Conservation (phyloP, 2,329 filamentous ascomycete species). For the Aspergillus fischeri region DNA sequence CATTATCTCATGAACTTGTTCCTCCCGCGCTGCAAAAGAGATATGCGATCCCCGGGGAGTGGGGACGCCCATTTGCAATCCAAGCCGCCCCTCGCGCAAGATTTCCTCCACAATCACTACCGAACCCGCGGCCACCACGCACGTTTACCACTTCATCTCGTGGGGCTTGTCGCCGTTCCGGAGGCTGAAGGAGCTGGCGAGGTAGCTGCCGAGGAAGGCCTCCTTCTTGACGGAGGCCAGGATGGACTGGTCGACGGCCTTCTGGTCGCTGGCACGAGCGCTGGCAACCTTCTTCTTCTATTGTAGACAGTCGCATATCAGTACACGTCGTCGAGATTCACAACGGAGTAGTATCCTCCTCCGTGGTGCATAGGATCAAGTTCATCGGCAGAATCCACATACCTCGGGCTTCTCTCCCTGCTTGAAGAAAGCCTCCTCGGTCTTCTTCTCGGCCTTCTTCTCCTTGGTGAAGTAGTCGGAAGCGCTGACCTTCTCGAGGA, state of each 20-base stretch:
- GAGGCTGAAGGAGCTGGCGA: slow-evolving; percentile 93
- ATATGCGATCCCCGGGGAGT: slow-evolving; percentile 13
- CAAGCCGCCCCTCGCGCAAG: slow-evolving; percentile 34
- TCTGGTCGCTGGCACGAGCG: slow-evolving; percentile 93
- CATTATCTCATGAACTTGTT: slow-evolving; percentile 37
- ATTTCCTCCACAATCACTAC: slow-evolving; percentile 37
- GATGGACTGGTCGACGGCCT: slow-evolving; percentile 95
- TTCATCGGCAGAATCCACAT: slow-evolving; percentile 37
- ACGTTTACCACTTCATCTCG: slow-evolving; percentile 96
- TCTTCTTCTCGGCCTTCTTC: slow-evolving; percentile 87
- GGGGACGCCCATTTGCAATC: slow-evolving; percentile 31
- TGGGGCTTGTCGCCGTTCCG: slow-evolving; percentile 99
- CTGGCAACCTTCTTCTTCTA: slow-evolving; percentile 97
- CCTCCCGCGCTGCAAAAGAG: slow-evolving; percentile 26
- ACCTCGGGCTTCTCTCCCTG: slow-evolving; percentile 98
- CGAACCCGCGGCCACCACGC: slow-evolving; percentile 37
- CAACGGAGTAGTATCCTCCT: not conserved
- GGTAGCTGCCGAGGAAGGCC: slow-evolving; percentile 88
- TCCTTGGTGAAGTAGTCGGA: slow-evolving; percentile 95
- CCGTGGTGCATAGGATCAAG: not conserved
- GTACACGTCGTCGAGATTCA: not conserved
- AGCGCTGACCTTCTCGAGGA: slow-evolving; percentile 79
- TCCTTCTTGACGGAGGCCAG: slow-evolving; percentile 98
- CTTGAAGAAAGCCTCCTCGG: slow-evolving; percentile 99
- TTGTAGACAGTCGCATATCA: slow-evolving; percentile 20